Conservation (phyloP, 306 rosid species). For the Urtica urens region DNA sequence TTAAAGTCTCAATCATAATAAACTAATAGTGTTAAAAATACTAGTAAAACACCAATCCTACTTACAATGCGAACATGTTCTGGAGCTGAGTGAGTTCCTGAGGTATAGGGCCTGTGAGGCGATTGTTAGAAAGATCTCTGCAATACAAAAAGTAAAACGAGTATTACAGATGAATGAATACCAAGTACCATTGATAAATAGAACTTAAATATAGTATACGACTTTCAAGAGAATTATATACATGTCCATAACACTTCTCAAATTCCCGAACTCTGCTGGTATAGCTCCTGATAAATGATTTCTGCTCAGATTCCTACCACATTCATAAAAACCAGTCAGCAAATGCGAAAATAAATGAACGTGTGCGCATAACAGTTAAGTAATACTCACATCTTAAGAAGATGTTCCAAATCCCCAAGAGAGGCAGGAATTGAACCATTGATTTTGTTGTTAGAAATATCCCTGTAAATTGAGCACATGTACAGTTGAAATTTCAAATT, state of each 20-base stretch:
- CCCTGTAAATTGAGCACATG: constrained; percentile 37
- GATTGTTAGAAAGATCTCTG: constrained; percentile 86
- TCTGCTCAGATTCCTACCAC: constrained; percentile 75
- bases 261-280: constrained; percentile 93
- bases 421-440: constrained; percentile 77
- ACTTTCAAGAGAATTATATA: no score
- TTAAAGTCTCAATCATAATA: not conserved
- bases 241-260: constrained; percentile 92
- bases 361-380: not conserved
- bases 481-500: constrained; percentile 2
- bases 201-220: no score
- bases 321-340: constrained; percentile 19
- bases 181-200: no score
- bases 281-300: constrained; percentile 59
- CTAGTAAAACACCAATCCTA: not conserved
- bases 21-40: not conserved
- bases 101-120: constrained; percentile 71
- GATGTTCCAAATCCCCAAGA: constrained; percentile 98
- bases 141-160: not conserved
- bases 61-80: constrained; percentile 73
- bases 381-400: constrained; percentile 74
- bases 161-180: no score
- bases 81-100: constrained; percentile 86
- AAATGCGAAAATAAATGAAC: not conserved
- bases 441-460: constrained; percentile 65